Percentiles rank a stretch among this genome's conserved stretches.
Evolutionary conservation across 2,329 filamentous ascomycete genomes (phyloP).

Genomic region (Zarea fungicola): DNA sequence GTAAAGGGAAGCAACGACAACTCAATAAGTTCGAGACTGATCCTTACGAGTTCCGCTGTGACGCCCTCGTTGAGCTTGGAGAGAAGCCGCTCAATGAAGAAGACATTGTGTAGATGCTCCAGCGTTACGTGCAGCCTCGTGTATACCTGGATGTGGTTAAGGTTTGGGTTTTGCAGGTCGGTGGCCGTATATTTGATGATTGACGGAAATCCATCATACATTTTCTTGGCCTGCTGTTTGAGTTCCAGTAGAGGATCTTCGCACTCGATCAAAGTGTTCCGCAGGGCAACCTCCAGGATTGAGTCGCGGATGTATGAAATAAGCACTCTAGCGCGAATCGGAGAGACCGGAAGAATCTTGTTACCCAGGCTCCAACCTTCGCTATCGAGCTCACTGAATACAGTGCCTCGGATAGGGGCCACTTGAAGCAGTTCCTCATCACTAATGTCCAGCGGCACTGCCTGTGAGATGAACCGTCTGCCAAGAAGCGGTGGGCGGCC

Average conservation of each 20-base stretch:
- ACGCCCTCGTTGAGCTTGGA: constrained; percentile 35
- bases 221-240: constrained; percentile 42
- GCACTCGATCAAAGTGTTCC: constrained; percentile 29
- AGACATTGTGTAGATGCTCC: constrained; percentile 49
- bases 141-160: constrained; percentile 35
- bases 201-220: constrained; percentile 42
- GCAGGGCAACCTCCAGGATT: constrained; percentile 26
- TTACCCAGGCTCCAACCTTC: constrained; percentile 34
- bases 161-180: constrained; percentile 43
- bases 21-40: constrained; percentile 42
- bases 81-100: constrained; percentile 52
- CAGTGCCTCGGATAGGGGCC: constrained; percentile 18
- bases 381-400: constrained; percentile 23
- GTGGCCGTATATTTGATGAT: constrained; percentile 43
- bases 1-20: constrained; percentile 42
- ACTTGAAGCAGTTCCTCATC: constrained; percentile 31
- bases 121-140: constrained; percentile 41
- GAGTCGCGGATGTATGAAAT: constrained; percentile 23
- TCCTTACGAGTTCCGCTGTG: constrained; percentile 33
- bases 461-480: constrained; percentile 31
- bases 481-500: constrained; percentile 36
- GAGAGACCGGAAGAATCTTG: constrained; percentile 26
- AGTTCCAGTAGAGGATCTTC: constrained; percentile 35
- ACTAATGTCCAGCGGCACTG: constrained; percentile 34
- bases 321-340: constrained; percentile 21